Conservation (phyloP, 2,329 filamentous ascomycete species). For the Claviceps purpurea region DNA sequence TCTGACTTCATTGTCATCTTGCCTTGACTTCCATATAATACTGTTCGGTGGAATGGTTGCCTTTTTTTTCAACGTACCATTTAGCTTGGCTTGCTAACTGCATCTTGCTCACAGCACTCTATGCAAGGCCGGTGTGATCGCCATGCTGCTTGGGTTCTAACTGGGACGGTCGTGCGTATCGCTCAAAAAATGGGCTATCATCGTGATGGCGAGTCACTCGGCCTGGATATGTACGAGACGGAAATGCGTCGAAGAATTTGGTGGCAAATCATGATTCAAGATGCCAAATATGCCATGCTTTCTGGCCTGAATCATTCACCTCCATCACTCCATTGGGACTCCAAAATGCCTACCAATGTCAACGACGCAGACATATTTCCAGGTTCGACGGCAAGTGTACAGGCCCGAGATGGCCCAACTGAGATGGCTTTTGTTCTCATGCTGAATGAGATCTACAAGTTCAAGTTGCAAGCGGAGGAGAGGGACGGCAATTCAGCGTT, state of each 20-base stretch:
- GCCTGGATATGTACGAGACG: conserved; percentile 47
- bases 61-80: not conserved
- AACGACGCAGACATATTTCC: conserved; percentile 46
- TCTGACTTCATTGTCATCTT: not conserved
- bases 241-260: conserved; percentile 56
- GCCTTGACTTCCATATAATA: not conserved
- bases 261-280: conserved; percentile 50
- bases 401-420: conserved; percentile 41
- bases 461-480: conserved; percentile 31
- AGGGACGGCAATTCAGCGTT: conserved; percentile 30
- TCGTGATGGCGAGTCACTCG: conserved; percentile 43
- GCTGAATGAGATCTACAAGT: conserved; percentile 34
- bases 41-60: not conserved
- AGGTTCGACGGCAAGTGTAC: conserved; percentile 35
- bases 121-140: conserved; percentile 44
- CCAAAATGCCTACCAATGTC: conserved; percentile 41
- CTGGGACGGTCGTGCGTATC: conserved; percentile 47
- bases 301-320: conserved; percentile 42
- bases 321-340: conserved; percentile 40
- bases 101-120: conserved; percentile 29
- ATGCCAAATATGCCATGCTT: conserved; percentile 42
- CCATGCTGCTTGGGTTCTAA: conserved; percentile 47
- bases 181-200: conserved; percentile 57
- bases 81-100: not conserved
- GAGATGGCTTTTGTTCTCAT: conserved; percentile 47